Evolutionary conservation across 2,329 filamentous ascomycete species (phyloP).

Genomic region (Colletotrichum sp.): DNA sequence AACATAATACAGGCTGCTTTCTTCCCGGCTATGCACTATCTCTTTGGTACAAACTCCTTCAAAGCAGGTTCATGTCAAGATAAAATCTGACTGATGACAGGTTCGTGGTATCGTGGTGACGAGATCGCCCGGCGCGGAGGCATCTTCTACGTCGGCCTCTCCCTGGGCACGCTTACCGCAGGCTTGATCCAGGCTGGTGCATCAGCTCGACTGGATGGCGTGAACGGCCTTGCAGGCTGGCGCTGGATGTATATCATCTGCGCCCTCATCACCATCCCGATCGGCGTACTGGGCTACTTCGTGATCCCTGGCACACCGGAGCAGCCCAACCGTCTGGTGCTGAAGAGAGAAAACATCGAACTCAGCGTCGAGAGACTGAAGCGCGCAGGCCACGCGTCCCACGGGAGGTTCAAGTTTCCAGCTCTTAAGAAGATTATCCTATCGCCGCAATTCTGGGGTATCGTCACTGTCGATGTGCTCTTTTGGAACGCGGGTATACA

Average conservation of each 20-base stretch:
- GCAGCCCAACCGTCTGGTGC: constrained; percentile 32
- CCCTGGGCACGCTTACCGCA: constrained; percentile 47
- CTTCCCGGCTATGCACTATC: constrained; percentile 37
- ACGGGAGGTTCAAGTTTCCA: constrained; percentile 37
- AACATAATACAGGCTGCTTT: constrained; percentile 31
- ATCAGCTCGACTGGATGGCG: constrained; percentile 45
- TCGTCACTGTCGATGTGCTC: constrained; percentile 40
- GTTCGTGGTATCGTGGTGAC: constrained; percentile 53
- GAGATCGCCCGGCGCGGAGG: constrained; percentile 44
- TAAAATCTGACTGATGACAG: constrained; percentile 44
- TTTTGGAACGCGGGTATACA: constrained; percentile 55
- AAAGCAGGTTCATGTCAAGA: background rate
- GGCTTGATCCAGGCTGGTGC: constrained; percentile 50
- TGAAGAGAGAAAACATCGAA: constrained; percentile 28
- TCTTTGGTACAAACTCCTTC: constrained; percentile 36
- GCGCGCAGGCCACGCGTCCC: constrained; percentile 44
- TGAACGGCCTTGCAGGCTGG: constrained; percentile 45
- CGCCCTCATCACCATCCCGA: constrained; percentile 44
- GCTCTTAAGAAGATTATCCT: constrained; percentile 37
- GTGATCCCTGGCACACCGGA: constrained; percentile 38
- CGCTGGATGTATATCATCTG: constrained; percentile 53
- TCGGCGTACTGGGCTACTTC: constrained; percentile 44
- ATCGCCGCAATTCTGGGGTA: constrained; percentile 42
- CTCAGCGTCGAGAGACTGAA: constrained; percentile 33
- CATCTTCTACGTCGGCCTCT: constrained; percentile 47